Conservation (phyloP, 2,329 filamentous ascomycete species). For the Sporothrix brunneoviolacea region DNA sequence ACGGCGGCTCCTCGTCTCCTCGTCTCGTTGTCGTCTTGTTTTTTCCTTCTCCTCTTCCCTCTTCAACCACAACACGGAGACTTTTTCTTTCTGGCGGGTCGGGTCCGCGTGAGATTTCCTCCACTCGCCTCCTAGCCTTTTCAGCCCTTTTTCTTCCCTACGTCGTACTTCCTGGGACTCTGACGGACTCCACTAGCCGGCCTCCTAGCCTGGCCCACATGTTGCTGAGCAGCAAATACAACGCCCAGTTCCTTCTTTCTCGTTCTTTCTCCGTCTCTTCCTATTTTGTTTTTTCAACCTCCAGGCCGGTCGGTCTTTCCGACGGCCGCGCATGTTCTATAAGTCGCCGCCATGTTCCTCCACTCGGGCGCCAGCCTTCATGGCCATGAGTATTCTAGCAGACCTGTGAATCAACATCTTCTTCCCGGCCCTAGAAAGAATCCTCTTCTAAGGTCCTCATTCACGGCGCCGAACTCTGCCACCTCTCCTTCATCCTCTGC, state of each 20-base stretch:
- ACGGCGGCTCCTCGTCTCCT: neutral
- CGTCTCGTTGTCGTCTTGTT: neutral
- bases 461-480: conserved; percentile 25
- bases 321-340: conserved; percentile 1
- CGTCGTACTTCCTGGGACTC: neutral
- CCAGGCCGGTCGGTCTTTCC: conserved; percentile 10
- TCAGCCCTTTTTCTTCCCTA: conserved; percentile 6
- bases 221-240: neutral
- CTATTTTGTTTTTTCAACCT: neutral
- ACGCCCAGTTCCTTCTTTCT: neutral
- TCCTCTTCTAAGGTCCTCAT: conserved; percentile 37
- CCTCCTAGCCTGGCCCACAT: conserved; percentile 6
- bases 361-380: conserved; percentile 54
- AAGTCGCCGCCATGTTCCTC: conserved; percentile 44
- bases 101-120: neutral
- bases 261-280: neutral
- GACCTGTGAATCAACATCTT: conserved; percentile 26
- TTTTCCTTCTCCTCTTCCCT: neutral
- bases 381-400: conserved; percentile 51
- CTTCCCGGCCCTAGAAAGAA: conserved; percentile 29
- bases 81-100: neutral
- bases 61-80: too few relatives aligned
- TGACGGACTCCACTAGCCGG: conserved; percentile 2
- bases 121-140: too few relatives aligned
- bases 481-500: conserved; percentile 22